These are phyloP conservation scores for Picochlorum sp. DNA, from an alignment of 139 green algal species.

Conservation along the genomic window DNA sequence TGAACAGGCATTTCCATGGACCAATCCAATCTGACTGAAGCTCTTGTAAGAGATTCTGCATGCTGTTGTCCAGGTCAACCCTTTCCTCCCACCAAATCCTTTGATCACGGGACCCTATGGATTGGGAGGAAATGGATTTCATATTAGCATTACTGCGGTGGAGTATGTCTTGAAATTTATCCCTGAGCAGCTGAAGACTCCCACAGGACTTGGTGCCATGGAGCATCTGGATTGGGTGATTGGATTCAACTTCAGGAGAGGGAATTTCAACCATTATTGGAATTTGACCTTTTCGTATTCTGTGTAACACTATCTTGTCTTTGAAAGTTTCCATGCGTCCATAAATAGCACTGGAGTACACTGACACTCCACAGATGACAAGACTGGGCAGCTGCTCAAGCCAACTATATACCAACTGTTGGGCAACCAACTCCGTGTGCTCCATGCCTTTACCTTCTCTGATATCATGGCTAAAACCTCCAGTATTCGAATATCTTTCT, in stretches of 20 bases:
- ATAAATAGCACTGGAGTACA: not conserved
- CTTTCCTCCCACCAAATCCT: conserved; percentile 45
- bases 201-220: too few species aligned
- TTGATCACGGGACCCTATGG: conserved; percentile 9
- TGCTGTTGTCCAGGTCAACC: conserved; percentile 40
- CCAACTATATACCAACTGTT: not conserved
- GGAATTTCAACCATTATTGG: not conserved
- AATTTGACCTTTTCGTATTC: not conserved
- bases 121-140: too few species aligned
- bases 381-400: not conserved
- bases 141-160: too few species aligned
- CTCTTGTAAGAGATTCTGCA: conserved; percentile 40
- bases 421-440: not conserved
- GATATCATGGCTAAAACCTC: too few species aligned
- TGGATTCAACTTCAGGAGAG: not conserved
- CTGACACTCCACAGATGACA: not conserved
- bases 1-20: conserved; percentile 43
- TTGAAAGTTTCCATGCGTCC: not conserved
- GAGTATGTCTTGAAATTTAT: too few species aligned
- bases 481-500: too few species aligned
- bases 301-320: not conserved
- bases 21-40: conserved; percentile 56
- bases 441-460: not conserved
- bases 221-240: too few species aligned
- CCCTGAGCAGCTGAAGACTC: too few species aligned